phyloP scores from a whole-genome alignment of 2,329 filamentous ascomycete species.

The Ophiocordyceps camponoti-leonardi region DNA sequence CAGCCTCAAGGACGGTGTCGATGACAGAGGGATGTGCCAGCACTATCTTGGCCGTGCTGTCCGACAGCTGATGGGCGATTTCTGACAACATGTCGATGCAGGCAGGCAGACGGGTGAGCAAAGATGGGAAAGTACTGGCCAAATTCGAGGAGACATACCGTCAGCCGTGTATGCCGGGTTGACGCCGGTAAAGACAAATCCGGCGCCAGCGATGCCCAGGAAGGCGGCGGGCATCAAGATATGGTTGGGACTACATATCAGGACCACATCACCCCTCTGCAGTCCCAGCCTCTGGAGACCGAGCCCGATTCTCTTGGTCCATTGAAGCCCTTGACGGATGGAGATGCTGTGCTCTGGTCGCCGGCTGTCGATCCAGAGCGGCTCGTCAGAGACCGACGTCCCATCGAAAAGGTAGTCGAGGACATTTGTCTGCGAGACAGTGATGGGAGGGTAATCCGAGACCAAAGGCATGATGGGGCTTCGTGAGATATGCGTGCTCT shows the following conservation, averaged over 20 bases:
- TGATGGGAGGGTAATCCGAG: constrained; percentile 22
- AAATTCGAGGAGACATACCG: constrained; percentile 14
- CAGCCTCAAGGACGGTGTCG: constrained; percentile 23
- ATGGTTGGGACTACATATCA: constrained; percentile 36
- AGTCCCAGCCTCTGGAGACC: constrained; percentile 29
- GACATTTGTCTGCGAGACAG: constrained; percentile 27
- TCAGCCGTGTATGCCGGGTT: constrained; percentile 33
- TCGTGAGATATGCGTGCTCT: neutral
- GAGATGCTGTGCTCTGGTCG: constrained; percentile 26
- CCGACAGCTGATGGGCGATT: constrained; percentile 31
- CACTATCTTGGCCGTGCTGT: constrained; percentile 30
- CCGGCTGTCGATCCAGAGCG: constrained; percentile 35
- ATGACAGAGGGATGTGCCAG: constrained; percentile 30
- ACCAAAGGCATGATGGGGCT: constrained; percentile 20
- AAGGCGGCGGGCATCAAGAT: constrained; percentile 37
- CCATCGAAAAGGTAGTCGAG: constrained; percentile 11
- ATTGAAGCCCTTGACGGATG: constrained; percentile 27
- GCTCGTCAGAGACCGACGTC: constrained; percentile 17
- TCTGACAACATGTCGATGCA: constrained; percentile 15
- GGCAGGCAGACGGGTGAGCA: neutral
- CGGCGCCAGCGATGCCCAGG: constrained; percentile 32
- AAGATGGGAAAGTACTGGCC: neutral
- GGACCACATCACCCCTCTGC: constrained; percentile 29
- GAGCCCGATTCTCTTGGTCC: constrained; percentile 31
- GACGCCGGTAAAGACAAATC: constrained; percentile 34